phyloP scores from a whole-genome alignment of 371 early-diverging fungal genomes.

The Phascolomyces articulosus region DNA sequence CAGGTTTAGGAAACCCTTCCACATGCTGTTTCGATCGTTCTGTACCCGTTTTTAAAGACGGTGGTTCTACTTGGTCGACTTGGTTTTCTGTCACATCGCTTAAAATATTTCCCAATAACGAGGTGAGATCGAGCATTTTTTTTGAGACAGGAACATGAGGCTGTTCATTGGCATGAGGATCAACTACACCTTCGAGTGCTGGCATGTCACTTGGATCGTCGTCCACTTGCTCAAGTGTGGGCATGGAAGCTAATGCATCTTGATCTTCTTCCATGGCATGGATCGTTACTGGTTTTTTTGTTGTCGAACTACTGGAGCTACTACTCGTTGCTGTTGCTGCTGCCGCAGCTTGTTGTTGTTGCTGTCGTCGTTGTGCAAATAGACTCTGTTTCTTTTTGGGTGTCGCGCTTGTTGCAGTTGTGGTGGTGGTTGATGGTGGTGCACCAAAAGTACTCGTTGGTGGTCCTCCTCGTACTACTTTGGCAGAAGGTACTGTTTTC shows the following conservation, averaged over 20 bases:
- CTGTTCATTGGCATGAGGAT: conserved; percentile 23
- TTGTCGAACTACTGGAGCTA: too few species aligned
- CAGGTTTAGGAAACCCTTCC: conserved; percentile 60
- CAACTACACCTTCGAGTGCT: conserved; percentile 28
- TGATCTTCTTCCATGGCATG: neutral
- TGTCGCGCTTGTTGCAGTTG: neutral
- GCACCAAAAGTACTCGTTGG: conserved; percentile 3
- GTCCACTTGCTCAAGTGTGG: conserved; percentile 11
- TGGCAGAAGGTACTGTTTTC: conserved; percentile 49
- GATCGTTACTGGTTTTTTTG: neutral
- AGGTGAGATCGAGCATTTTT: conserved; percentile 52
- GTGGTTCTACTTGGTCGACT: conserved; percentile 27
- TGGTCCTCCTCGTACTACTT: conserved; percentile 35
- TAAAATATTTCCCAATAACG: conserved; percentile 47
- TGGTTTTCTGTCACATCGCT: conserved; percentile 55
- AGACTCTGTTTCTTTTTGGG: conserved; percentile 37
- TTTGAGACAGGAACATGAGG: conserved; percentile 36
- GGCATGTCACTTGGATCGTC: conserved; percentile 10
- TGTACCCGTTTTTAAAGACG: conserved; percentile 18
- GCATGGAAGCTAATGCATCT: conserved; percentile 27
- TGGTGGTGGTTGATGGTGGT: neutral
- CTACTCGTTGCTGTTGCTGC: conserved; percentile 6
- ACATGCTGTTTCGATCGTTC: conserved; percentile 28
- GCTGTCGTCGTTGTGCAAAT: conserved; percentile 41
- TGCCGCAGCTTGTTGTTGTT: conserved; percentile 19